Evolutionary conservation across 306 rosid species (phyloP).

Genomic region (Clitoria ternatea): DNA sequence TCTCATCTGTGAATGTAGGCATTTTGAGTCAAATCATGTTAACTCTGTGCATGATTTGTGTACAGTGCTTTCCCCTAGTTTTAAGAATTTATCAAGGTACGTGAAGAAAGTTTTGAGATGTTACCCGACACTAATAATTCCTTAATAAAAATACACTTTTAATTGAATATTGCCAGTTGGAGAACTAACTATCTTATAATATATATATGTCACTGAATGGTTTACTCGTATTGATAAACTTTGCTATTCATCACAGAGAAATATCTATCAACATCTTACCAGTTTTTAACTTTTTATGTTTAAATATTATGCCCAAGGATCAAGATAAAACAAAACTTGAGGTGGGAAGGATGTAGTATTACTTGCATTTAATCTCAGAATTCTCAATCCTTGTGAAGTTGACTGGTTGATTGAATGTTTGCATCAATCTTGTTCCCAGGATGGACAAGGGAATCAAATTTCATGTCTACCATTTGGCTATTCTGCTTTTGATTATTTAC

Average conservation of each 20-base stretch:
- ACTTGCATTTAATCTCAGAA: background rate
- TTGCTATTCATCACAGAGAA: background rate
- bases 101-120: background rate
- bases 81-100: background rate
- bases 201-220: no score
- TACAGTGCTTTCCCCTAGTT: background rate
- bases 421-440: background rate
- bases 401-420: background rate
- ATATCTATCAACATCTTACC: background rate
- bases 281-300: background rate
- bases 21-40: background rate
- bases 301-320: background rate
- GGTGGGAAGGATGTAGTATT: background rate
- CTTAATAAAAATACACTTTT: background rate
- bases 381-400: background rate
- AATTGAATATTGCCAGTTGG: background rate
- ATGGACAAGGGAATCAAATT: background rate
- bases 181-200: no score
- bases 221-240: background rate
- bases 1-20: background rate
- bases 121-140: background rate
- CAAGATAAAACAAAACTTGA: background rate
- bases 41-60: background rate
- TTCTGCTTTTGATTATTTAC: slow-evolving; percentile 7
- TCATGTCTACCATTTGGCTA: slow-evolving; percentile 3